phyloP scores from a whole-genome alignment of 768 basidiomycete genomes.

The Trametes cinnabarina region DNA sequence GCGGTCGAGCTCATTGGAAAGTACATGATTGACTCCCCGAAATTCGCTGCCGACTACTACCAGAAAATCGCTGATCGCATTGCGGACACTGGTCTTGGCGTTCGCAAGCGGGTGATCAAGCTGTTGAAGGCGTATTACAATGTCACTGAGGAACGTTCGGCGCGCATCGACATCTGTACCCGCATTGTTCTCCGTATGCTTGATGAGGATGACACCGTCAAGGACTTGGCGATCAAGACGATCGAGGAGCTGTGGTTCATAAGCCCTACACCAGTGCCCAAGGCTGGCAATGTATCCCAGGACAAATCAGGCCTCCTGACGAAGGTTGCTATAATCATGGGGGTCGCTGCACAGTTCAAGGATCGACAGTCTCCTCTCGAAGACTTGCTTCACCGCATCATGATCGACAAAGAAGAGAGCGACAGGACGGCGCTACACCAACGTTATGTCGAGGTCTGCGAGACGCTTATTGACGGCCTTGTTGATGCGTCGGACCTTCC shows the following conservation, averaged over 20 bases:
- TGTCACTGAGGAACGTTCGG: constrained; percentile 54
- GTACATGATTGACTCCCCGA: constrained; percentile 87
- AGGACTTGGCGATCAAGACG: constrained; percentile 87
- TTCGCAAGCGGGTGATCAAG: constrained; percentile 95
- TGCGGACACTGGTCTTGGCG: constrained; percentile 89
- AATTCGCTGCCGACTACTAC: constrained; percentile 89
- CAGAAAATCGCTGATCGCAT: constrained; percentile 85
- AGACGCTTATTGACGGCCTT: constrained; percentile 80
- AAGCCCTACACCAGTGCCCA: constrained; percentile 12
- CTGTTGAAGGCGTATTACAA: constrained; percentile 80
- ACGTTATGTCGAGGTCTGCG: constrained; percentile 80
- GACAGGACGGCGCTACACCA: constrained; percentile 54
- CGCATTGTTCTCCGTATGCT: constrained; percentile 79
- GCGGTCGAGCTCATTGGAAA: constrained; percentile 98
- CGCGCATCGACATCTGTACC: constrained; percentile 76
- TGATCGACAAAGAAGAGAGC: constrained; percentile 63
- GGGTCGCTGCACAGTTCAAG: constrained; percentile 75
- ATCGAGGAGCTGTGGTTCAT: constrained; percentile 92
- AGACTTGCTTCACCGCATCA: constrained; percentile 80
- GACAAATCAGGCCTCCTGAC: constrained; percentile 56
- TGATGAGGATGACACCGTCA: constrained; percentile 94
- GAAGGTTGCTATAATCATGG: constrained; percentile 83
- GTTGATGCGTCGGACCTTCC: constrained; percentile 83
- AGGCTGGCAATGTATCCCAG: constrained; percentile 25
- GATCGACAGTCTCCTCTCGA: constrained; percentile 85